These are phyloP conservation scores for Diospyros kaki DNA, from an alignment of 148 eudicot species.

Conservation along the genomic window DNA sequence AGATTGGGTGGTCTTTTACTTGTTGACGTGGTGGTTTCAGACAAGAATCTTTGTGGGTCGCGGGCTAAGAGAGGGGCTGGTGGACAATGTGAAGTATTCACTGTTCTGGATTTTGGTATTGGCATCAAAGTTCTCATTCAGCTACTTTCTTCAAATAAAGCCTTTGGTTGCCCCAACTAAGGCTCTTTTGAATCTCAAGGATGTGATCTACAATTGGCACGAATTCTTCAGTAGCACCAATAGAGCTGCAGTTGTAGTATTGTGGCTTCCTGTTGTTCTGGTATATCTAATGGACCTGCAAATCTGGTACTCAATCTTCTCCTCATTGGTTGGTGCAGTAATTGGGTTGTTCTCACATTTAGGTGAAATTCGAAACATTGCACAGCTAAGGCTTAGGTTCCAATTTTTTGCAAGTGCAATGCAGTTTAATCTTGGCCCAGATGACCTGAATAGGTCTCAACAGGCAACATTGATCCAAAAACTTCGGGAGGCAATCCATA, in stretches of 20 bases:
- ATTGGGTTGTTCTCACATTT: constrained; percentile 81
- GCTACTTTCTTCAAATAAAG: constrained; percentile 82
- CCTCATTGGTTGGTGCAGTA: constrained; percentile 57
- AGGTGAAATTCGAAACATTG: constrained; percentile 82
- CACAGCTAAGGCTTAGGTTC: constrained; percentile 85
- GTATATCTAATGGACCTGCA: constrained; percentile 83
- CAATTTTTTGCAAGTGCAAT: constrained; percentile 95
- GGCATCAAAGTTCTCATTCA: constrained; percentile 73
- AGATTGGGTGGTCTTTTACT: constrained; percentile 50
- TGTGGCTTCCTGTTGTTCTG: constrained; percentile 78
- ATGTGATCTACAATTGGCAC: constrained; percentile 54
- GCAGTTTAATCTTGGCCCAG: constrained; percentile 90
- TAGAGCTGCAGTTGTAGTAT: constrained; percentile 52
- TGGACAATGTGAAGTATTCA: constrained; percentile 68
- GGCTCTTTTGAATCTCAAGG: constrained; percentile 44
- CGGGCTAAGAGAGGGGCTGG: constrained; percentile 76
- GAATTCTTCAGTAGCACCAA: constrained; percentile 71
- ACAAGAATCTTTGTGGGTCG: constrained; percentile 75
- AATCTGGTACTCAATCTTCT: constrained; percentile 76
- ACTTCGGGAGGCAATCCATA: constrained; percentile 60
- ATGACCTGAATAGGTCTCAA: constrained; percentile 33
- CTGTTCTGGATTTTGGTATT: constrained; percentile 70
- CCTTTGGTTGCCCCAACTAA: constrained; percentile 76
- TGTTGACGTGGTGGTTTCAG: constrained; percentile 92
- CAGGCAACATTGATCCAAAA: constrained; percentile 55